Percentiles rank a stretch among this genome's conserved stretches.
phyloP scores from a whole-genome alignment of 345 rosid species.

The Brassica cretica region DNA sequence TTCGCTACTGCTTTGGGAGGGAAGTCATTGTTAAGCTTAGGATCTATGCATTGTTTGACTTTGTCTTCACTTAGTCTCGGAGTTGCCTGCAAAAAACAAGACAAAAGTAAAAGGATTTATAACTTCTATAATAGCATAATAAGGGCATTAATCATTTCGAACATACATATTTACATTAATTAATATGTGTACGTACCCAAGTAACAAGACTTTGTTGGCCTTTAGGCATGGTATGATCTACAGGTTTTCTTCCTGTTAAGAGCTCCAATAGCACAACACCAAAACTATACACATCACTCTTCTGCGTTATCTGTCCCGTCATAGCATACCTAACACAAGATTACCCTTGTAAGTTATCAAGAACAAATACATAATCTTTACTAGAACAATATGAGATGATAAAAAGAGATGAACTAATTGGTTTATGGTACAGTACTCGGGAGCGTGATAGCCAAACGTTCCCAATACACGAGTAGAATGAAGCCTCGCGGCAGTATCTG shows the following conservation, averaged over 20 bases:
- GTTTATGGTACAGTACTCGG: slow-evolving; percentile 55
- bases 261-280: slow-evolving; percentile 97
- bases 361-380: neutral
- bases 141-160: neutral
- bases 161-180: neutral
- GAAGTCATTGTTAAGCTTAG: slow-evolving; percentile 82
- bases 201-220: slow-evolving; percentile 99
- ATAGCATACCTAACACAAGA: slow-evolving; percentile 79
- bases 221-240: slow-evolving; percentile 98
- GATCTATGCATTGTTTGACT: slow-evolving; percentile 98
- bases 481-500: slow-evolving; percentile 91
- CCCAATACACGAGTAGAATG: slow-evolving; percentile 97
- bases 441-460: slow-evolving; percentile 99
- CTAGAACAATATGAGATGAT: neutral
- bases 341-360: neutral
- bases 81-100: slow-evolving; percentile 63
- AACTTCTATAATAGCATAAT: neutral
- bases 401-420: neutral
- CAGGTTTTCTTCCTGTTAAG: slow-evolving; percentile 95
- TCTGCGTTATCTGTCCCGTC: slow-evolving; percentile 97
- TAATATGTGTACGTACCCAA: slow-evolving; percentile 58
- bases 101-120: neutral
- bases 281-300: slow-evolving; percentile 97
- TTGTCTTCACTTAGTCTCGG: slow-evolving; percentile 98
- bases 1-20: slow-evolving; percentile 98